These are phyloP conservation scores for Nakazawaea wickerhamii DNA, from an alignment of 805 yeast genomes.

Conservation along the genomic window DNA sequence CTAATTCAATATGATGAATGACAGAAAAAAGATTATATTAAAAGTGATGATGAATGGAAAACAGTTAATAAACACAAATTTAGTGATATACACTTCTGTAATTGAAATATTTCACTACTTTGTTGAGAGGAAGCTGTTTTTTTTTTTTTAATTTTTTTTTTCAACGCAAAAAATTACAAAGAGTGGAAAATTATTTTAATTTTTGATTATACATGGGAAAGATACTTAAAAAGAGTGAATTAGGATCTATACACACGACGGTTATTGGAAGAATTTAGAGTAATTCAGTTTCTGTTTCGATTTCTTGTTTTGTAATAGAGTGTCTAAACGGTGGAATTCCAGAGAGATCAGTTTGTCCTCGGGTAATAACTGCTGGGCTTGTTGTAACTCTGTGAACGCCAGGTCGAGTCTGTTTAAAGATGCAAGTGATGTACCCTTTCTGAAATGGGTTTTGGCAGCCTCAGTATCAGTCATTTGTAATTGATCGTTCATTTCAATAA, in stretches of 20 bases:
- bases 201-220: too few species aligned
- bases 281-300: conserved; percentile 47
- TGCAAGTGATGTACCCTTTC: conserved; percentile 36
- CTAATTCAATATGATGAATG: too few species aligned
- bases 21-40: too few species aligned
- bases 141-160: conserved; percentile 4
- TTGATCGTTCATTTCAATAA: conserved; percentile 43
- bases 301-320: conserved; percentile 35
- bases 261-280: conserved; percentile 53
- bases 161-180: neutral
- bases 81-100: neutral
- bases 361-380: conserved; percentile 40
- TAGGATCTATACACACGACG: neutral
- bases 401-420: conserved; percentile 13
- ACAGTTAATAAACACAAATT: neutral
- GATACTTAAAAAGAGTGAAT: neutral
- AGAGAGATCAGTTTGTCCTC: conserved; percentile 42
- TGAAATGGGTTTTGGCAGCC: conserved; percentile 51
- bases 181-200: neutral
- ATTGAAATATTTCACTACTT: conserved; percentile 3
- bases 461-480: conserved; percentile 29
- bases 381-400: conserved; percentile 31
- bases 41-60: too few species aligned
- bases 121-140: neutral
- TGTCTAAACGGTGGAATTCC: conserved; percentile 39